Percentiles rank a stretch among this genome's conserved stretches.
Evolutionary conservation across 139 green algal genomes (phyloP).

Genomic region (Nannochloris sp.): DNA sequence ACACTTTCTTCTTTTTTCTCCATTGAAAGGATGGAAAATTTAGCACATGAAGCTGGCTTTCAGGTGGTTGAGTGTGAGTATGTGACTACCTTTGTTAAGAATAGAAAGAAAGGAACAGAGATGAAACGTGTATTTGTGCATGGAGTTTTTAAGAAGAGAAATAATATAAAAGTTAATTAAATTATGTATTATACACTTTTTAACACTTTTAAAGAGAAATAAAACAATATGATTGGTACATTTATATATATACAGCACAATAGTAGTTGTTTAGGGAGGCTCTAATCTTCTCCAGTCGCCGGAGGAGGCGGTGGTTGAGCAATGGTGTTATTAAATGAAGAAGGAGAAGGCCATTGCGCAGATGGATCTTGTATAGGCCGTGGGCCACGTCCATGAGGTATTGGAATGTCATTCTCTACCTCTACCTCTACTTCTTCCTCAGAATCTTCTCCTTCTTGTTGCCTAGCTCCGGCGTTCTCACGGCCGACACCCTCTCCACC

Average conservation of each 20-base stretch:
- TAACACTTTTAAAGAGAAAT: too few relatives aligned
- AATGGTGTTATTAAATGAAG: neutral
- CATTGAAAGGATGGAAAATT: constrained; percentile 34
- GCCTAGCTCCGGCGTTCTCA: neutral
- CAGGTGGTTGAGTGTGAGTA: constrained; percentile 52
- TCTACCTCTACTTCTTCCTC: neutral
- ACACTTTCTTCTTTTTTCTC: constrained; percentile 75
- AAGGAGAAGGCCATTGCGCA: constrained; percentile 7
- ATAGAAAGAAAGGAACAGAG: constrained; percentile 46
- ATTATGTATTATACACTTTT: neutral
- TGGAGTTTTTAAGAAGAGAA: constrained; percentile 52
- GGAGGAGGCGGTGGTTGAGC: constrained; percentile 8
- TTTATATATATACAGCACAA: neutral
- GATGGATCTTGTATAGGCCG: neutral
- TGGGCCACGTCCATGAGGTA: constrained; percentile 7
- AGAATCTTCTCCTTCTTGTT: neutral
- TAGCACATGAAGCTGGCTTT: constrained; percentile 43
- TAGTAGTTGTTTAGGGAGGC: neutral
- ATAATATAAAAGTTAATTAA: neutral
- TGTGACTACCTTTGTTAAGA: constrained; percentile 44
- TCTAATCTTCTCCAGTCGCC: neutral
- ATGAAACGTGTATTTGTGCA: constrained; percentile 72
- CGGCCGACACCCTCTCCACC: neutral
- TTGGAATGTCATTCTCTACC: neutral
- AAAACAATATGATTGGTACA: too few relatives aligned